phyloP scores from a whole-genome alignment of 768 basidiomycete genomes.

The Tulasnella sp. region DNA sequence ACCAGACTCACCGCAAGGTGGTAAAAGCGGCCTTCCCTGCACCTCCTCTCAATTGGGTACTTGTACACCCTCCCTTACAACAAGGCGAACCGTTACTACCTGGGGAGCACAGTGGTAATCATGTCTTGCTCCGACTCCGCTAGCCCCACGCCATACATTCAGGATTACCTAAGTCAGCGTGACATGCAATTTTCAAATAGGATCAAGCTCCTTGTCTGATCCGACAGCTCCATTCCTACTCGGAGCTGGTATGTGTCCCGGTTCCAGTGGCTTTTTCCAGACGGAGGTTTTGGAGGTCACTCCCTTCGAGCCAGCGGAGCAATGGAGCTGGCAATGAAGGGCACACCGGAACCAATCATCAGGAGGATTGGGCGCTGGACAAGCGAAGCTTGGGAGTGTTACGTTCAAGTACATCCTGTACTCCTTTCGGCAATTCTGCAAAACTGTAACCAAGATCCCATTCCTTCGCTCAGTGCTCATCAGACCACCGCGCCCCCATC shows the following conservation, averaged over 20 bases:
- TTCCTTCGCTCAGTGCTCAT: not conserved
- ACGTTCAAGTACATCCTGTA: constrained; percentile 32
- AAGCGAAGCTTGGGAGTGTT: constrained; percentile 27
- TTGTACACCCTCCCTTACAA: constrained; percentile 16
- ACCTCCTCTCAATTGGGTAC: not conserved
- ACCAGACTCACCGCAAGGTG: constrained; percentile 13
- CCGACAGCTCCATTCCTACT: constrained; percentile 36
- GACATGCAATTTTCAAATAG: constrained; percentile 14
- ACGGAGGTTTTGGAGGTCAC: constrained; percentile 25
- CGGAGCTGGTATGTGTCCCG: constrained; percentile 28
- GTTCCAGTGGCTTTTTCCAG: constrained; percentile 33
- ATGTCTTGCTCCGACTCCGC: not conserved
- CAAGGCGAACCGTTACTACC: constrained; percentile 19
- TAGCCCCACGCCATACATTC: not conserved
- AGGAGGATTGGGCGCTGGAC: constrained; percentile 32
- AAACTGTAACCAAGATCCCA: not conserved
- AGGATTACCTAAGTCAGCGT: not conserved
- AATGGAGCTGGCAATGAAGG: constrained; percentile 27
- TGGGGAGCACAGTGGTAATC: constrained; percentile 18
- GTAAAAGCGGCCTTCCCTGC: constrained; percentile 7
- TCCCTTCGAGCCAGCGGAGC: constrained; percentile 34
- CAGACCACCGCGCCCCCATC: not conserved
- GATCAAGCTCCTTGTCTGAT: constrained; percentile 27
- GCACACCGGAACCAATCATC: constrained; percentile 25
- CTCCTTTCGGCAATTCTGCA: constrained; percentile 22